Evolutionary conservation across 768 basidiomycete genomes (phyloP).

Genomic region (Suillus paluster): DNA sequence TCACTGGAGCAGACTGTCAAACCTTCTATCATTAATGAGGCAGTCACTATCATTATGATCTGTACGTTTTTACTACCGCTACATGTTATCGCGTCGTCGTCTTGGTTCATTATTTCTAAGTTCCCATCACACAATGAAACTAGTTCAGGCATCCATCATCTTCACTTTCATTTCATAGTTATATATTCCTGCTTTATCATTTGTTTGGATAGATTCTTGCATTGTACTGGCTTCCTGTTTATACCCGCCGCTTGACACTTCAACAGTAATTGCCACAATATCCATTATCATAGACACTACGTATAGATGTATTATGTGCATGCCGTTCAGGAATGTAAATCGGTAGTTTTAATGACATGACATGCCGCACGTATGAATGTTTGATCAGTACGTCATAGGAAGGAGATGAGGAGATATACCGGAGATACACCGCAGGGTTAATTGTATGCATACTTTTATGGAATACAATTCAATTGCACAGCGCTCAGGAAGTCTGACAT

Average conservation of each 20-base stretch:
- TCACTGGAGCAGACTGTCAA: conserved; percentile 40
- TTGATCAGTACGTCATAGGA: not conserved
- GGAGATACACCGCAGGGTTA: not conserved
- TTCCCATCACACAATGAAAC: not conserved
- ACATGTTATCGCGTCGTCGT: not conserved
- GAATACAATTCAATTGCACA: not conserved
- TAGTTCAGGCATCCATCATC: not conserved
- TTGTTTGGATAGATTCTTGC: conserved; percentile 1
- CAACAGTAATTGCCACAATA: not conserved
- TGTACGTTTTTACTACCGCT: not conserved
- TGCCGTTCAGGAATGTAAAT: not conserved
- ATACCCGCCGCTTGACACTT: not conserved
- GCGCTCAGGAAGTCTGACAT: not conserved
- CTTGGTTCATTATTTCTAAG: conserved; percentile 4
- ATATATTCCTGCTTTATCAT: conserved; percentile 1
- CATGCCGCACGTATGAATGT: not conserved
- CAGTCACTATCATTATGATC: not conserved
- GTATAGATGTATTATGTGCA: not conserved
- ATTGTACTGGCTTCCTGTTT: not conserved
- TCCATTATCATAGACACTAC: not conserved
- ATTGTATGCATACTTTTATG: not conserved
- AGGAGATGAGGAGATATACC: conserved; percentile 1
- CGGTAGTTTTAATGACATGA: not conserved
- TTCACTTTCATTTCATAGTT: not conserved
- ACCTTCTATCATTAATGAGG: conserved; percentile 32